These are phyloP conservation scores for Chaetomium cochliodes DNA, from an alignment of 495 filamentous ascomycete genomes.

Conservation along the genomic window DNA sequence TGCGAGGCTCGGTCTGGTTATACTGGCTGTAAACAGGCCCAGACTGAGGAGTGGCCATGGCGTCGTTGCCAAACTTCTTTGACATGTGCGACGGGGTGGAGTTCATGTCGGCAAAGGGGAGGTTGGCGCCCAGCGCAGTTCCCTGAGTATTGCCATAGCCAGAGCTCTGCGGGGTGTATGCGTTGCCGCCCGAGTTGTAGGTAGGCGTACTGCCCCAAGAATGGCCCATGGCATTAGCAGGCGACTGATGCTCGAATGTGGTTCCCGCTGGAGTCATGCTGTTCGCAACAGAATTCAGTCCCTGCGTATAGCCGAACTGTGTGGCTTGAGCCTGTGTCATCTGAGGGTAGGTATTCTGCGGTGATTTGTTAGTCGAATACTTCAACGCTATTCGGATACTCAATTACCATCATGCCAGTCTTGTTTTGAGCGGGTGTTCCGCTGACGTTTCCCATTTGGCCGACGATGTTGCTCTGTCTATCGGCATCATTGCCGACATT, in stretches of 20 bases:
- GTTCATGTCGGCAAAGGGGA: neutral
- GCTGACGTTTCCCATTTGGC: neutral
- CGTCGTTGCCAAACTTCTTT: slow-evolving; percentile 15
- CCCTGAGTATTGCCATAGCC: neutral
- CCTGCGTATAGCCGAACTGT: neutral
- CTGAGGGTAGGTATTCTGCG: neutral
- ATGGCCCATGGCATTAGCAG: neutral
- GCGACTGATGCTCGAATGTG: neutral
- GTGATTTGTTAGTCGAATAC: neutral
- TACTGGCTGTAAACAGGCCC: slow-evolving; percentile 6
- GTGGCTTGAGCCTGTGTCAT: neutral
- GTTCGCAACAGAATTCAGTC: neutral
- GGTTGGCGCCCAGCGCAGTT: neutral
- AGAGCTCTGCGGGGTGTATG: neutral
- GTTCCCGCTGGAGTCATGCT: neutral
- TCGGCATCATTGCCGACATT: neutral
- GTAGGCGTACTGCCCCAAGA: slow-evolving; percentile 9
- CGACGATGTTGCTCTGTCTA: neutral
- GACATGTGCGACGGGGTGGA: slow-evolving; percentile 23
- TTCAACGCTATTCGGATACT: neutral
- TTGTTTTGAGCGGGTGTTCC: neutral
- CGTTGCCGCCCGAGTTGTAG: neutral
- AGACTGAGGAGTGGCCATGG: slow-evolving; percentile 3
- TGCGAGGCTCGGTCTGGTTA: slow-evolving; percentile 31
- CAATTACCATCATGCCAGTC: neutral